phyloP scores from a whole-genome alignment of 2,329 filamentous ascomycete genomes.

The Sclerotinia trifoliorum region DNA sequence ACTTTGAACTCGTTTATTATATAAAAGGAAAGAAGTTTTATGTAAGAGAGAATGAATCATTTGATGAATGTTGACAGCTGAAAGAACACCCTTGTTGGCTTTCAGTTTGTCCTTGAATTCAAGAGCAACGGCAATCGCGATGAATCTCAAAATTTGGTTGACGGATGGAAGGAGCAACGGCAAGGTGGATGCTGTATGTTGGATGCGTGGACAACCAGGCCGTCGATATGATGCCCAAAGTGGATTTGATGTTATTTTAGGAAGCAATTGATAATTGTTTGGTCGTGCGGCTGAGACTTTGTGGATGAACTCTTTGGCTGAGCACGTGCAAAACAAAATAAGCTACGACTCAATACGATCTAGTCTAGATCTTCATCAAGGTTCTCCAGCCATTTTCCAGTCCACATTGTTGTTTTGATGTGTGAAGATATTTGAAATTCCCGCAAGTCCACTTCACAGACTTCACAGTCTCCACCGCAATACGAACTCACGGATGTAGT shows the following conservation, averaged over 20 bases:
- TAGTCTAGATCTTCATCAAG: not conserved
- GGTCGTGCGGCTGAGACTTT: not conserved
- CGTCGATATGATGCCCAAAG: not conserved
- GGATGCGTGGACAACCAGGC: not conserved
- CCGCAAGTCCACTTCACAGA: not conserved
- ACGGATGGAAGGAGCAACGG: not conserved
- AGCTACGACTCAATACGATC: not conserved
- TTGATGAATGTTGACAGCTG: no score
- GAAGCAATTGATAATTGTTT: not conserved
- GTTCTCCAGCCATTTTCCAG: not conserved
- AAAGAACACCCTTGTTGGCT: no score
- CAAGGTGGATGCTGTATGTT: not conserved
- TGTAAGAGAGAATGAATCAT: no score
- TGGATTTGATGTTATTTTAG: not conserved
- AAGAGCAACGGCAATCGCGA: not conserved
- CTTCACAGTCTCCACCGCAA: not conserved
- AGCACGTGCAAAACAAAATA: not conserved
- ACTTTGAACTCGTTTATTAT: no score
- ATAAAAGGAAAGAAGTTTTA: no score
- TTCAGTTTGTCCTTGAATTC: not conserved
- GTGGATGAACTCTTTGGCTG: not conserved
- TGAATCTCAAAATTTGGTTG: not conserved
- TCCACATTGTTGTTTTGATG: not conserved
- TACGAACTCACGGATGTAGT: slow-evolving; percentile 2
- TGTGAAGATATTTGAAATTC: not conserved